Base-by-base conservation (phyloP, 2,329 filamentous ascomycete species). In the Exophiala spinifera region DNA sequence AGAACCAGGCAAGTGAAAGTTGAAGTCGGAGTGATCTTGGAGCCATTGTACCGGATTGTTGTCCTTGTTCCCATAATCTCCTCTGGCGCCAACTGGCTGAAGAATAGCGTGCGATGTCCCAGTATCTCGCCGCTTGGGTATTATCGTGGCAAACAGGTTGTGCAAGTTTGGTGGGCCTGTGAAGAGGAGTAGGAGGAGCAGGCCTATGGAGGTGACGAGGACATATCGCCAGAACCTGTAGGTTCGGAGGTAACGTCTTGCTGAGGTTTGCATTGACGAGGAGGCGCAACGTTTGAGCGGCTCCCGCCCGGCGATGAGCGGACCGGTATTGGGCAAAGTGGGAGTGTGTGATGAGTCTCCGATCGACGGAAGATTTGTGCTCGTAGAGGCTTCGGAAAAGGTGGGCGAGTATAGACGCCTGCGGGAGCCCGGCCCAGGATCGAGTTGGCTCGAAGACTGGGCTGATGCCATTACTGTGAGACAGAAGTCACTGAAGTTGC, bases 1-100 rank as follows among this genome's bases (percentile, higher is more conserved):
- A 10, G 49, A n/a, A n/a, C 45, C 51, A 5, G 55, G 51, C 6
- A 36, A 33, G 19, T 36, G 25, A 23, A 17, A 17, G 13, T 39
- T 7, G 17, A 19, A 39, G 6, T 21, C 49, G 20, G 59, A 61
- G 37, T 63, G 48, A n/a, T 58, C 52, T n/a, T 28, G 28, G 28
- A 63, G 51, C 61, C 61, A 62, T 46, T 53, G 37, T 25, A 51
- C 34, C 6, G 60, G 57, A 34, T 51, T 47, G 19, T 54, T 21
- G 15, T 33, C 48, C 6, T 45, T 46, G 31, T 39, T 55, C 4
- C 13, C 46, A 19, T 21, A 11, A 4, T n/a, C 31, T 42, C n/a
- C 36, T 14, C 23, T n/a, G 21, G 20, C 15, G 13, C n/a, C 10
- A 8, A 15, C 11, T 37, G 42, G 20, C 4, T 33, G 36, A 4